A percentile compares a stretch with the other conserved stretches of the same genome.
Evolutionary conservation across 2,329 filamentous ascomycete genomes (phyloP).

Genomic region (Penicillium occitanis): DNA sequence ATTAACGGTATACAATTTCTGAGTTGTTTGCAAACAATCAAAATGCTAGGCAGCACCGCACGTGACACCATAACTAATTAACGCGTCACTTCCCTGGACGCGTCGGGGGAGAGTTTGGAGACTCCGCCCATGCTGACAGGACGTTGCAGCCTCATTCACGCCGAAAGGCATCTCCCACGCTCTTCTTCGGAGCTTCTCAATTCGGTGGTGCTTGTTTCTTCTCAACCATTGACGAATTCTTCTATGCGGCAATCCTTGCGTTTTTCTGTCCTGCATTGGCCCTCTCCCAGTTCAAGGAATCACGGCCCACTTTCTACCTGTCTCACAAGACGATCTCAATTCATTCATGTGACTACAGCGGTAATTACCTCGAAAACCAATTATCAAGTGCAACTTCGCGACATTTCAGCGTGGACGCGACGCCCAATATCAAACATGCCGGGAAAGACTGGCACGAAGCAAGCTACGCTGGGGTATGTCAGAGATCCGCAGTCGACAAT

Average conservation of each 20-base stretch:
- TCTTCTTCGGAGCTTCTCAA: neutral
- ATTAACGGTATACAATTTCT: too few species aligned
- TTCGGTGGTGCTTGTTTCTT: neutral
- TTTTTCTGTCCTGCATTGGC: slow-evolving; percentile 11
- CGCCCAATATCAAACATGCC: slow-evolving; percentile 26
- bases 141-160: slow-evolving; percentile 3
- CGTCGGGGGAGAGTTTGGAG: slow-evolving; percentile 2
- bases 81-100: slow-evolving; percentile 19
- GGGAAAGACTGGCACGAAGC: slow-evolving; percentile 52
- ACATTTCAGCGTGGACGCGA: neutral
- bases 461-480: slow-evolving; percentile 87
- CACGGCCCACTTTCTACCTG: neutral
- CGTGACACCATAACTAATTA: slow-evolving; percentile 21
- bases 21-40: neutral
- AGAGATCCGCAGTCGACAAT: slow-evolving; percentile 70
- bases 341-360: neutral
- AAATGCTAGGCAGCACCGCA: slow-evolving; percentile 4
- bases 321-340: neutral
- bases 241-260: slow-evolving; percentile 18
- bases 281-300: neutral
- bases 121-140: neutral
- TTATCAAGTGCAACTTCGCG: neutral
- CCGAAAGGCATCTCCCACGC: neutral
- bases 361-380: neutral
- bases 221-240: neutral